Percentiles rank a stretch among this genome's conserved stretches.
Evolutionary conservation across 2,329 filamentous ascomycete species (phyloP).

Genomic region (Aureobasidium sp.): DNA sequence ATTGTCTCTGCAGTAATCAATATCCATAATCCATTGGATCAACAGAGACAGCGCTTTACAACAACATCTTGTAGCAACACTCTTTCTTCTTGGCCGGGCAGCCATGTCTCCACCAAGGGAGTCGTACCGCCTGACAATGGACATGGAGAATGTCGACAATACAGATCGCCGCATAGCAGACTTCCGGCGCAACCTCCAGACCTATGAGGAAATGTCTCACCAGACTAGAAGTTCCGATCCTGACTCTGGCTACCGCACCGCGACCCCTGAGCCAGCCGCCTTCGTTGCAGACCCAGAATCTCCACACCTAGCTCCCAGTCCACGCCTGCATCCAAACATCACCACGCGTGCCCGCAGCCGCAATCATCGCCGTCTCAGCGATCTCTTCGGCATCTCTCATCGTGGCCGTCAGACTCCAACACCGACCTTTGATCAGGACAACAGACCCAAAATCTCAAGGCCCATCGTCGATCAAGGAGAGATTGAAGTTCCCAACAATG

Average conservation of each 20-base stretch:
- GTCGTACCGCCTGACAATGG: neutral
- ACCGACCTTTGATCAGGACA: neutral
- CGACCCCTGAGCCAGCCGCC: neutral
- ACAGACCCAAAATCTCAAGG: neutral
- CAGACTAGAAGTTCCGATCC: neutral
- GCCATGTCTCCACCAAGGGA: neutral
- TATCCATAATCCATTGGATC: neutral
- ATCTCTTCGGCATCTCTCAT: neutral
- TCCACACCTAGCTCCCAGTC: neutral
- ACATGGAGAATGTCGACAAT: neutral
- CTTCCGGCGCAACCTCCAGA: neutral
- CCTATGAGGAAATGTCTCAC: neutral
- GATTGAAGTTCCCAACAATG: neutral
- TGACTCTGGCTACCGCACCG: neutral
- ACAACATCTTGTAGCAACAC: neutral
- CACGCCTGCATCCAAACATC: neutral
- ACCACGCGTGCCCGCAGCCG: neutral
- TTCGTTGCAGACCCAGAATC: neutral
- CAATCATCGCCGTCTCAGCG: neutral
- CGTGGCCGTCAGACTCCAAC: neutral
- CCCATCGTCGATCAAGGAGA: slow-evolving; percentile 1
- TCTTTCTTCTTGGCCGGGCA: neutral
- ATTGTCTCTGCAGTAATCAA: neutral
- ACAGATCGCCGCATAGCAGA: neutral
- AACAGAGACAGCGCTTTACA: no score